Base-by-base conservation (phyloP, 345 rosid species). In the Raphanus raphanistrum region DNA sequence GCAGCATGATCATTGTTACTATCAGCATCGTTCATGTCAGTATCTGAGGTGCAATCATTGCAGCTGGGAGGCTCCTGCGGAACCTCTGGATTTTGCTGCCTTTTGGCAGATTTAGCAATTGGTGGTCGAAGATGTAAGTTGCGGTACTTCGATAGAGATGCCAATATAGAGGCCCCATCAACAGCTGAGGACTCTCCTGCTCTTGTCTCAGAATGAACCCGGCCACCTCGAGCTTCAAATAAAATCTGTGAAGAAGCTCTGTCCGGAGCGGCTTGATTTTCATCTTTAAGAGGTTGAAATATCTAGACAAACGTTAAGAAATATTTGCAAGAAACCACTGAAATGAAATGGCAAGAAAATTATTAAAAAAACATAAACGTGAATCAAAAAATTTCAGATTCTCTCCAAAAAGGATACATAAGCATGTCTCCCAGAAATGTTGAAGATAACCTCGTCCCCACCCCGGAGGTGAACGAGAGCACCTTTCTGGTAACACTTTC, bases 381-480 rank as follows among this genome's bases (percentile, higher is more conserved):
- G 41, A 17, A 68, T 17, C 12, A 11, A 75, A 69, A 43, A 17
- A 31, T 10, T 31, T 15, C 57, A 41, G n/a, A n/a, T n/a, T n/a
- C n/a, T n/a, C 71, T 57, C 31, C 38, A 43, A 12, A 64, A 82
- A 95, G 98, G 99, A 95, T 95, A 95, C 99, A 81, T 95, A 95
- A 73, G 99, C 87, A 86, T 95, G 92, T 80, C 86, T 90, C 63
- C 87, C 92, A 4, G 88, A 68, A 33, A 84, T 68, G 73, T 86
- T 85, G 75, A 95, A 95, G 82, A 92, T 81, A 79, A 95, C 84
- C 80, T 95, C 98, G 77, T 95, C 99, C 6, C 99, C 99, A 80
- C 93, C 99, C 36, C 83, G 85, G 43, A 95, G 78, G 50, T 84
- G 75, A 75, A 90, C 79, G 48, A 70, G 74, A 26, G 85, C 26